These are phyloP conservation scores for Fraxinus velutina DNA, from an alignment of 305 asterid species.

Conservation along the genomic window DNA sequence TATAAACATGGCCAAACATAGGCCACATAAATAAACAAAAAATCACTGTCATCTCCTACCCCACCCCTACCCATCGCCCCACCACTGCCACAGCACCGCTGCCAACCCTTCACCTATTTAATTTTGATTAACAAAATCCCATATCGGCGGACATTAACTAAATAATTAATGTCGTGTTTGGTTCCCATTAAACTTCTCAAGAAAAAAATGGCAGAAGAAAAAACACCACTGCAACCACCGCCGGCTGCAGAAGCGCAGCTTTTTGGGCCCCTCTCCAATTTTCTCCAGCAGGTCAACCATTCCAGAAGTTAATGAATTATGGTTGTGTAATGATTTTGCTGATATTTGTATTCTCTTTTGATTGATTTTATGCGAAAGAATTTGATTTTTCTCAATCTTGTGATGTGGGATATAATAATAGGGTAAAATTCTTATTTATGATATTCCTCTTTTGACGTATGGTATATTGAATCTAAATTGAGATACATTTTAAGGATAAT, in stretches of 20 bases:
- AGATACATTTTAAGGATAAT: background rate
- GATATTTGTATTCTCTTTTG: background rate
- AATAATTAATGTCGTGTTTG: background rate
- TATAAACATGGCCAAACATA: background rate
- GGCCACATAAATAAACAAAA: background rate
- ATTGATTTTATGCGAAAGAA: background rate
- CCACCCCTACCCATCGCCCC: background rate
- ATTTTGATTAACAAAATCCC: background rate
- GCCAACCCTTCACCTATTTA: background rate
- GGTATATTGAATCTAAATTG: background rate
- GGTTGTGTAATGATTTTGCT: background rate
- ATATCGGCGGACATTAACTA: background rate
- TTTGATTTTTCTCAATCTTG: background rate
- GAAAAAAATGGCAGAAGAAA: background rate
- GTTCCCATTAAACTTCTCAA: background rate
- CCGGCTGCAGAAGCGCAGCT: slow-evolving; percentile 57
- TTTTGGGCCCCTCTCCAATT: slow-evolving; percentile 64
- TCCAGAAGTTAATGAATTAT: background rate
- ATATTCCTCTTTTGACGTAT: background rate
- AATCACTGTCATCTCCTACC: background rate
- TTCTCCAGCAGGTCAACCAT: slow-evolving; percentile 60
- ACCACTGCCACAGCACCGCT: background rate
- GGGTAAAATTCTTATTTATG: background rate
- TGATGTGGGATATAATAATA: background rate
- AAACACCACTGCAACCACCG: slow-evolving; percentile 19